A percentile compares a stretch with the other conserved stretches of the same genome.
Conservation (phyloP, 176 grass and related monocot genomes). For the Pontederia paniculata region DNA sequence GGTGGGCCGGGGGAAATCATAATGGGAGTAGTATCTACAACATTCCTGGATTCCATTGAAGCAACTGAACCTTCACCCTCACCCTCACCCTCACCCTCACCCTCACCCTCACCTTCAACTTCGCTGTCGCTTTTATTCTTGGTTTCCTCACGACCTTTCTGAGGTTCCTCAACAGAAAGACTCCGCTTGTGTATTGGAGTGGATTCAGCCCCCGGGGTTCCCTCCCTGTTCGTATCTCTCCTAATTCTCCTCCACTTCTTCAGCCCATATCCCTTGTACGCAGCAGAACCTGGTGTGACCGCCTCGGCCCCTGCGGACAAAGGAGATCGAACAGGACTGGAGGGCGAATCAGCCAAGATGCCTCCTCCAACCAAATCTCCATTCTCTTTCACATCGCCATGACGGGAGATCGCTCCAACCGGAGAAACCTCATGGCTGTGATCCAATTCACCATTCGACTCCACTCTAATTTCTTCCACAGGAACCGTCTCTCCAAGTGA, state of each 20-base stretch:
- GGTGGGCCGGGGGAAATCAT: slow-evolving; percentile 16
- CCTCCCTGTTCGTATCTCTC: slow-evolving; percentile 14
- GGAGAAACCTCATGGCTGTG: neutral
- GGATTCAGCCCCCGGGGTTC: neutral
- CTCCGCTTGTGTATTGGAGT: neutral
- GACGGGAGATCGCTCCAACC: neutral
- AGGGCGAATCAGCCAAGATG: neutral
- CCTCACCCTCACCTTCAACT: slow-evolving; percentile 6
- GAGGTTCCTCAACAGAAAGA: neutral
- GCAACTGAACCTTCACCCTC: slow-evolving; percentile 47
- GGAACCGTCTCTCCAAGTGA: slow-evolving; percentile 5
- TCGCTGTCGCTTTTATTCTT: slow-evolving; percentile 4
- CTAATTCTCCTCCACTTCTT: slow-evolving; percentile 21
- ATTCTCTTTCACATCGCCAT: neutral
- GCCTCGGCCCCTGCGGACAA: neutral
- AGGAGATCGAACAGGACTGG: neutral
- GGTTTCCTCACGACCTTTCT: neutral
- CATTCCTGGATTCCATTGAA: slow-evolving; percentile 41
- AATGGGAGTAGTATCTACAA: slow-evolving; percentile 18
- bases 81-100: neutral
- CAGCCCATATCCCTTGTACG: slow-evolving; percentile 14
- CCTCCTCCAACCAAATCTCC: neutral
- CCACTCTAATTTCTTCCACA: neutral
- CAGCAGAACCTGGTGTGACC: no score
- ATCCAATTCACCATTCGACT: slow-evolving; percentile 7